These are phyloP conservation scores for Aspergillus taichungensis DNA, from an alignment of 495 filamentous ascomycete species.

Conservation along the genomic window DNA sequence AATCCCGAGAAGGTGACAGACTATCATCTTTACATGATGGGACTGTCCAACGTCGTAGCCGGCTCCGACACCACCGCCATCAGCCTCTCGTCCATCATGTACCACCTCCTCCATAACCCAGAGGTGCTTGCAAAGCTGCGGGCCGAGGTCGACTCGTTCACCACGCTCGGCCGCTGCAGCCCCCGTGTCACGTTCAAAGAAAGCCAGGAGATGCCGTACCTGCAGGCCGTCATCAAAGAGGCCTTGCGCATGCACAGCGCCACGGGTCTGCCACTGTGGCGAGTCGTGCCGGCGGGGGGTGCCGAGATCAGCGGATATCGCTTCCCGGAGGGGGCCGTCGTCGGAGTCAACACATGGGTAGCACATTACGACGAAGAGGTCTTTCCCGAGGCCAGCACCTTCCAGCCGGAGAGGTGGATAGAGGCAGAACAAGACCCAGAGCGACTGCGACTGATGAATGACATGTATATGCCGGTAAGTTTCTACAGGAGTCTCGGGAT, in stretches of 20 bases:
- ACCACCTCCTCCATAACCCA: constrained; percentile 38
- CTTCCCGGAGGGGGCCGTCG: constrained; percentile 35
- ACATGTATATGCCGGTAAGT: constrained; percentile 36
- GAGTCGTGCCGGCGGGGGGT: constrained; percentile 35
- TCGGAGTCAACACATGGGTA: constrained; percentile 49
- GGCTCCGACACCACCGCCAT: constrained; percentile 50
- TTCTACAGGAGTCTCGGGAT: neutral
- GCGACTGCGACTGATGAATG: constrained; percentile 29
- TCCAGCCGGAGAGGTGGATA: constrained; percentile 31
- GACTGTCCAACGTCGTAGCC: constrained; percentile 43
- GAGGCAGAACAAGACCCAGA: constrained; percentile 22
- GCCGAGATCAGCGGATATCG: constrained; percentile 23
- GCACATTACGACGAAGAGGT: constrained; percentile 37
- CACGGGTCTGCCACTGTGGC: constrained; percentile 28
- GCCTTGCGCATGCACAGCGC: constrained; percentile 32
- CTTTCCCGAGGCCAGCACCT: constrained; percentile 32
- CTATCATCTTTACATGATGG: constrained; percentile 41
- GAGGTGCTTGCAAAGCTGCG: constrained; percentile 28
- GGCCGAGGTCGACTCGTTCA: constrained; percentile 35
- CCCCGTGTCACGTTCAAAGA: constrained; percentile 35
- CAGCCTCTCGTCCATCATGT: constrained; percentile 40
- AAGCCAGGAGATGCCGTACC: constrained; percentile 40
- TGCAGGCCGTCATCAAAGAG: constrained; percentile 42
- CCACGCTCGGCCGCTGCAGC: constrained; percentile 18
- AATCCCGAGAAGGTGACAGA: constrained; percentile 48